A percentile compares a stretch with the other conserved stretches of the same genome.
Evolutionary conservation across 371 early-diverging fungal species (phyloP).

Genomic region (Apophysomyces ossiformis): DNA sequence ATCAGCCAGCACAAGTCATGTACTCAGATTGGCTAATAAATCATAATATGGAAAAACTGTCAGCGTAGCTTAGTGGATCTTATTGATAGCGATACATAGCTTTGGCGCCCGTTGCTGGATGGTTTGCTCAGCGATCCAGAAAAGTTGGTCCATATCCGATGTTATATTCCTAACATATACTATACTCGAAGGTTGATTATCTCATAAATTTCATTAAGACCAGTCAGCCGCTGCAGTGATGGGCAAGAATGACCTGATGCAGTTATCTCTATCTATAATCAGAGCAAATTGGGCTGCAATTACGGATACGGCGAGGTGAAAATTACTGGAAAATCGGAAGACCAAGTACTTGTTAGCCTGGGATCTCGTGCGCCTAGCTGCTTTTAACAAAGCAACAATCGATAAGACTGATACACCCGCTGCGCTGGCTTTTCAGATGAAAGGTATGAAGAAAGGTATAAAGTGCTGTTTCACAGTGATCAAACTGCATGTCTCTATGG

Average conservation of each 20-base stretch:
- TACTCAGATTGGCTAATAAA: neutral
- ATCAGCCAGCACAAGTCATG: slow-evolving; percentile 4
- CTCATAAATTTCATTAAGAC: slow-evolving; percentile 11
- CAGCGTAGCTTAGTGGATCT: slow-evolving; percentile 1
- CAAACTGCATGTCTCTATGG: slow-evolving; percentile 1
- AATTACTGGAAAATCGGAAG: neutral
- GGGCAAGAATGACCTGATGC: slow-evolving; percentile 1
- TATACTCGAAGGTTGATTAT: neutral
- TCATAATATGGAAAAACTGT: neutral
- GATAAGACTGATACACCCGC: neutral
- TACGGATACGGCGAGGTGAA: neutral
- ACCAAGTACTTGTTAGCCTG: slow-evolving; percentile 26
- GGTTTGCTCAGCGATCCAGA: slow-evolving; percentile 4
- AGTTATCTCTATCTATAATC: neutral
- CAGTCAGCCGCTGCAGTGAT: slow-evolving; percentile 6
- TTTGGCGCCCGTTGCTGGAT: slow-evolving; percentile 11
- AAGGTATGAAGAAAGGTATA: slow-evolving; percentile 11
- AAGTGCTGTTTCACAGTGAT: neutral
- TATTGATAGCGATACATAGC: slow-evolving; percentile 2
- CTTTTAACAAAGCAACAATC: slow-evolving; percentile 18
- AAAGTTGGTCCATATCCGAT: slow-evolving; percentile 4
- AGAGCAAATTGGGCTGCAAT: neutral
- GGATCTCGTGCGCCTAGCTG: slow-evolving; percentile 30
- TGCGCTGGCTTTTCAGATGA: slow-evolving; percentile 11
- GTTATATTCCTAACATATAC: slow-evolving; percentile 4